phyloP scores from a whole-genome alignment of 176 grass and related monocot species.

The Aegilops bicornis region DNA sequence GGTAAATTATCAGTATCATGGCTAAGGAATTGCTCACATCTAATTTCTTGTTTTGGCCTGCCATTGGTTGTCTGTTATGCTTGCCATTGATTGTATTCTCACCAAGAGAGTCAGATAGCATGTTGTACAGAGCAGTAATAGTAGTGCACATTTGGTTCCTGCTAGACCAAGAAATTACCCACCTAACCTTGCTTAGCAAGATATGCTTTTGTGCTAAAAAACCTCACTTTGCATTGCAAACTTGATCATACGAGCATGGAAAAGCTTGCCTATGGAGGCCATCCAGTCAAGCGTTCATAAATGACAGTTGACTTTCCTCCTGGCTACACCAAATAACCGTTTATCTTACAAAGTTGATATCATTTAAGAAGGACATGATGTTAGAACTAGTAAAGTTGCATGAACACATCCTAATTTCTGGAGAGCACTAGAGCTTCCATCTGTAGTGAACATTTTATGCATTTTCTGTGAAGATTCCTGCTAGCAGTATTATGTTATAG shows the following conservation, averaged over 20 bases:
- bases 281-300: neutral
- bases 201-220: neutral
- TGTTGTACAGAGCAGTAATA: neutral
- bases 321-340: neutral
- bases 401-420: neutral
- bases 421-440: neutral
- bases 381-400: neutral
- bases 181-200: neutral
- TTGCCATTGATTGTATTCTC: neutral
- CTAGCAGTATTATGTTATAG: neutral
- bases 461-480: conserved; percentile 16
- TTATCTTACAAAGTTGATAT: neutral
- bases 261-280: neutral
- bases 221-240: neutral
- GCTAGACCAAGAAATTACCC: neutral
- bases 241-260: neutral
- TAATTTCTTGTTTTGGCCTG: neutral
- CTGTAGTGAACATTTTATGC: neutral
- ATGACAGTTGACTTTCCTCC: neutral
- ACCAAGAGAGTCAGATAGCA: neutral
- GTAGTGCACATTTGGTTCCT: neutral
- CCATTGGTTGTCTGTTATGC: neutral
- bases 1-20: neutral
- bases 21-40: conserved; percentile 6
- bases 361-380: conserved; percentile 1